These are phyloP conservation scores for Whalleya microplaca DNA, from an alignment of 2,329 filamentous ascomycete species.

Conservation along the genomic window DNA sequence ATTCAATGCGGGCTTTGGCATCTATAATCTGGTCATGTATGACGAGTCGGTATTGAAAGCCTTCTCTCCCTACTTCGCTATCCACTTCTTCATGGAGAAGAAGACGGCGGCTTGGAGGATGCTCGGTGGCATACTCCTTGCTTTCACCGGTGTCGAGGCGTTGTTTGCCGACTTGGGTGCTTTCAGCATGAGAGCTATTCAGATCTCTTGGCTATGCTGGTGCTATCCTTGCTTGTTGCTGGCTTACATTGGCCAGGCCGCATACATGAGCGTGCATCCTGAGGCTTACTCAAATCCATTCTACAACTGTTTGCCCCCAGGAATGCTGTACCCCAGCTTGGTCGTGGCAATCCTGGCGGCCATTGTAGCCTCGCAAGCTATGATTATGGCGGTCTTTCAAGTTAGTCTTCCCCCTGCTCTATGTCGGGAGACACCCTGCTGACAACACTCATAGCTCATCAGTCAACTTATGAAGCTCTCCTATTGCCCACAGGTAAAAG, in stretches of 20 bases:
- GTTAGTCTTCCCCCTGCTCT: conserved; percentile 34
- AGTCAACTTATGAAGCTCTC: conserved; percentile 63
- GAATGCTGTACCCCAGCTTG: conserved; percentile 69
- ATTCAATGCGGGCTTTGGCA: conserved; percentile 65
- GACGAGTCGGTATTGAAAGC: conserved; percentile 60
- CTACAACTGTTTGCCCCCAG: conserved; percentile 70
- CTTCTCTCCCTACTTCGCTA: conserved; percentile 63
- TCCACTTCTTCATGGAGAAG: conserved; percentile 63
- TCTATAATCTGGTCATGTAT: conserved; percentile 61
- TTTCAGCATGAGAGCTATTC: conserved; percentile 71
- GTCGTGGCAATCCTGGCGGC: conserved; percentile 71
- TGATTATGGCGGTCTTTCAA: conserved; percentile 78
- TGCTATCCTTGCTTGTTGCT: conserved; percentile 69
- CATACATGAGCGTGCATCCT: conserved; percentile 63
- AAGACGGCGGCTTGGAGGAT: conserved; percentile 64
- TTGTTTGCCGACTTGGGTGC: conserved; percentile 79
- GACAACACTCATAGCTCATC: conserved; percentile 30
- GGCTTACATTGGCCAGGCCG: conserved; percentile 74
- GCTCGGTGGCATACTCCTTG: conserved; percentile 72
- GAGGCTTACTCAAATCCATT: conserved; percentile 73
- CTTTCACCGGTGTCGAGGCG: conserved; percentile 79
- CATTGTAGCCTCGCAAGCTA: conserved; percentile 77
- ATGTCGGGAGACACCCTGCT: conserved; percentile 1
- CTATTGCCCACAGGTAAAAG: conserved; percentile 77
- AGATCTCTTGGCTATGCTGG: conserved; percentile 72